These are phyloP conservation scores for Ogataea methylovora DNA, from an alignment of 805 yeast genomes.

Conservation along the genomic window DNA sequence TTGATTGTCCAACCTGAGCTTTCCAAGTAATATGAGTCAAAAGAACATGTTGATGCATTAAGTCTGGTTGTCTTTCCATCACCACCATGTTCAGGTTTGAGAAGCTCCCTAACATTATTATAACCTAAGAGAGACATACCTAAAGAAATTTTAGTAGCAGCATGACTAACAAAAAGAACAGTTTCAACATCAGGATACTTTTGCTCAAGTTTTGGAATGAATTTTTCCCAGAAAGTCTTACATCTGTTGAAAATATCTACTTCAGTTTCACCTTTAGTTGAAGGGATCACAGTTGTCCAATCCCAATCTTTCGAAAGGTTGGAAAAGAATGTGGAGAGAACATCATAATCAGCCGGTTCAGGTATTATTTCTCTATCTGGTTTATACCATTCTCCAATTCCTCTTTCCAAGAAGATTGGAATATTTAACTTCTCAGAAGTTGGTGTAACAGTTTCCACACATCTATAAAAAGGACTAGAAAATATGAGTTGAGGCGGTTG, in stretches of 20 bases:
- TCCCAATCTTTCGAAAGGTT: conserved; percentile 38
- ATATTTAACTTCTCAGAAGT: conserved; percentile 51
- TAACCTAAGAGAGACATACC: conserved; percentile 68
- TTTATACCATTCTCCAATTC: conserved; percentile 89
- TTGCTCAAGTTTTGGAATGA: conserved; percentile 50
- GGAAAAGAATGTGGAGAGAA: conserved; percentile 48
- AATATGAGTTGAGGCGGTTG: conserved; percentile 64
- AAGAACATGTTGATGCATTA: conserved; percentile 79
- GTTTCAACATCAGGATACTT: conserved; percentile 54
- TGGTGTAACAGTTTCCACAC: conserved; percentile 76
- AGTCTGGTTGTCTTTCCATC: conserved; percentile 27
- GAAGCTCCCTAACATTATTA: conserved; percentile 39
- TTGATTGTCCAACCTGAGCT: conserved; percentile 47
- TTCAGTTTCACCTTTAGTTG: conserved; percentile 65
- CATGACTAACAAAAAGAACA: conserved; percentile 79
- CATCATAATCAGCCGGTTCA: conserved; percentile 47
- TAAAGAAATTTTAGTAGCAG: conserved; percentile 84
- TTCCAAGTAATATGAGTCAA: conserved; percentile 50
- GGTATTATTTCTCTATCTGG: conserved; percentile 66
- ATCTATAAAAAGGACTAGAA: conserved; percentile 83
- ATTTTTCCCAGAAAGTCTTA: conserved; percentile 39
- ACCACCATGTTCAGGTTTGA: conserved; percentile 38
- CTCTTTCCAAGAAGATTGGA: conserved; percentile 64
- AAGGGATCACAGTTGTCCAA: conserved; percentile 50
- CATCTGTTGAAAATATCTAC: conserved; percentile 63